Conservation (phyloP, 2,329 filamentous ascomycete genomes). For the Cercospora sp. region DNA sequence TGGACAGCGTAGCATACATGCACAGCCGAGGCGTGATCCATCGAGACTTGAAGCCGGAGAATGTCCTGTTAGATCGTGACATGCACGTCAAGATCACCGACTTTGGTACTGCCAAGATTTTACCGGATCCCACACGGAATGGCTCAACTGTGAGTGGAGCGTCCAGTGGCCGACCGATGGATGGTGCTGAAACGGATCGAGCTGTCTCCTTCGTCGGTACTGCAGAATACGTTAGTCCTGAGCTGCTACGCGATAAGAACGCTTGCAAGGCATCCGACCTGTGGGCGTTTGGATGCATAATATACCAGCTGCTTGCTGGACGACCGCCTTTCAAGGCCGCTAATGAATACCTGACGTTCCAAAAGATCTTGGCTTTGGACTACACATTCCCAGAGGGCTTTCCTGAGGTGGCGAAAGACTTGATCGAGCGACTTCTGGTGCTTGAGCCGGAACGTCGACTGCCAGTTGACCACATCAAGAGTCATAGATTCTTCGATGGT, state of each 20-base stretch:
- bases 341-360: constrained; percentile 96
- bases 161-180: constrained; percentile 51
- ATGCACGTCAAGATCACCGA: constrained; percentile 99
- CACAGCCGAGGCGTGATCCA: constrained; percentile 94
- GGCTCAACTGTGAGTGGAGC: constrained; percentile 29
- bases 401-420: constrained; percentile 77
- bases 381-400: constrained; percentile 93
- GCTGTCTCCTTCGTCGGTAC: constrained; percentile 96
- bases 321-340: constrained; percentile 93
- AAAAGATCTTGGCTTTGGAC: constrained; percentile 93
- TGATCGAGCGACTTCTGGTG: constrained; percentile 87
- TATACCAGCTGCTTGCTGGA: constrained; percentile 95
- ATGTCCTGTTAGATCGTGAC: constrained; percentile 88
- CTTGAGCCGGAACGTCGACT: constrained; percentile 81
- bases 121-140: constrained; percentile 56
- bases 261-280: constrained; percentile 97
- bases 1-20: constrained; percentile 98
- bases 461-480: constrained; percentile 94
- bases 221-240: constrained; percentile 96
- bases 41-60: constrained; percentile 94
- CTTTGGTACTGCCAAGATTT: constrained; percentile 95
- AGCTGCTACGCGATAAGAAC: constrained; percentile 93
- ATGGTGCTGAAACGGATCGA: constrained; percentile 65
- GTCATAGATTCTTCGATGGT: constrained; percentile 91
- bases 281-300: constrained; percentile 97